phyloP scores from a whole-genome alignment of 202 grass and related monocot genomes.

The Cymbopogon flexuosus region DNA sequence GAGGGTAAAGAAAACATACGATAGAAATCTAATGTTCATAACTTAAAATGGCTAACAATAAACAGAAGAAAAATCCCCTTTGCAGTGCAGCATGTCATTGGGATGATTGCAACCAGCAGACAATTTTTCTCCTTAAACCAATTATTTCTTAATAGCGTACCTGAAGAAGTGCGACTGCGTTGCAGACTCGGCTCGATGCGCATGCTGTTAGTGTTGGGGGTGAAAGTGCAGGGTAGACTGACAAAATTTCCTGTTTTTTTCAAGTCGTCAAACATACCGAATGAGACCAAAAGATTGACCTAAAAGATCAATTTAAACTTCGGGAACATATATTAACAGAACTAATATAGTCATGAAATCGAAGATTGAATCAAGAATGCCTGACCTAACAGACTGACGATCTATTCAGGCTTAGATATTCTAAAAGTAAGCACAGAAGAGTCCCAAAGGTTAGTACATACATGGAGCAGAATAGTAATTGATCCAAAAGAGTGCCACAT shows the following conservation, averaged over 20 bases:
- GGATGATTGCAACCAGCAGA: not conserved
- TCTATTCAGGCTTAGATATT: not conserved
- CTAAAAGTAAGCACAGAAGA: constrained; percentile 4
- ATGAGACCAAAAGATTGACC: not conserved
- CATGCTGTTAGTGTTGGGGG: constrained; percentile 40
- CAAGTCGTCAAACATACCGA: constrained; percentile 15
- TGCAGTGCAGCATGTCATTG: not conserved
- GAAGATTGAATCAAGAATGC: not conserved
- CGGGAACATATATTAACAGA: not conserved
- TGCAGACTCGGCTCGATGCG: constrained; percentile 55
- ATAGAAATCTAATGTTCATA: not conserved
- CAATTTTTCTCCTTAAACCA: not conserved
- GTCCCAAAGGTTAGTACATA: constrained; percentile 19
- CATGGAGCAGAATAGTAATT: constrained; percentile 43
- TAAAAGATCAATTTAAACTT: not conserved
- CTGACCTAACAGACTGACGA: not conserved
- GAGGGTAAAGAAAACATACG: not conserved
- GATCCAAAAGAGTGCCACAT: constrained; percentile 66
- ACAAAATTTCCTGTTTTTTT: constrained; percentile 61
- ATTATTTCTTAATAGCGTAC: constrained; percentile 22
- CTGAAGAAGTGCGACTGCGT: constrained; percentile 71
- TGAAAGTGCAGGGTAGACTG: constrained; percentile 58
- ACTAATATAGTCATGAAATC: not conserved
- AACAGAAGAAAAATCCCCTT: not conserved
- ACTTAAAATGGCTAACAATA: not conserved